Conservation (phyloP, 169 alveolate species). For the Eimeria falciformis region DNA sequence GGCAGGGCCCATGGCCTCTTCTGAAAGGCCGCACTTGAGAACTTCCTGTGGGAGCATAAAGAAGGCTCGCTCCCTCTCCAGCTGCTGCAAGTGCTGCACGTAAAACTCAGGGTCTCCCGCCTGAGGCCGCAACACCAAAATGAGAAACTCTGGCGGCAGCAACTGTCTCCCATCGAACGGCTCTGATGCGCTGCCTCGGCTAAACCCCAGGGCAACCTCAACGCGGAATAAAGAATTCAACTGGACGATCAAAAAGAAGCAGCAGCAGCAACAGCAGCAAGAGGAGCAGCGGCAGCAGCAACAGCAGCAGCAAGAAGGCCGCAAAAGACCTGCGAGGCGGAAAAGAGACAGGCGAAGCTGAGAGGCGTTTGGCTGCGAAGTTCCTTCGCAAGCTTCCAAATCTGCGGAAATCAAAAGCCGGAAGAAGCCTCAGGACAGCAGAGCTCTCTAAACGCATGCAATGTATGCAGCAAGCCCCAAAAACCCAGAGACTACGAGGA, state of each 20-base stretch:
- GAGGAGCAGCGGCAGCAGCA: no score
- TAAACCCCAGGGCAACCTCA: neutral
- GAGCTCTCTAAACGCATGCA: no score
- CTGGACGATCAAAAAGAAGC: neutral
- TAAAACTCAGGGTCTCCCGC: conserved; percentile 6
- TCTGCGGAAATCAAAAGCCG: conserved; percentile 18
- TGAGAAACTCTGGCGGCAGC: conserved; percentile 4
- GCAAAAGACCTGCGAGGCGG: conserved; percentile 64
- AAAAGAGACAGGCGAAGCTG: conserved; percentile 45
- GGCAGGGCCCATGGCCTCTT: neutral
- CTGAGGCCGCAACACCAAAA: conserved; percentile 15
- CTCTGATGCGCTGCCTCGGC: neutral
- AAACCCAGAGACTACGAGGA: neutral
- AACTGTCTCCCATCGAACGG: neutral
- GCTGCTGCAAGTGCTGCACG: conserved; percentile 68
- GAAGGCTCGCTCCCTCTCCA: conserved; percentile 69
- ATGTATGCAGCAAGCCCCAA: neutral
- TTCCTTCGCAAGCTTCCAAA: conserved; percentile 70
- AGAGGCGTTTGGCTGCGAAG: conserved; percentile 65
- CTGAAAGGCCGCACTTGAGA: conserved; percentile 19
- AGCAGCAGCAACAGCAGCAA: conserved; percentile 29
- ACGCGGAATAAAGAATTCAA: neutral
- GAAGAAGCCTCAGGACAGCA: neutral
- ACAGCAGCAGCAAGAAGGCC: conserved; percentile 1
- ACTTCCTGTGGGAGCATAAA: conserved; percentile 71